Percentiles rank a stretch among this genome's conserved stretches.
Conservation (phyloP, 306 rosid genomes). For the Albizia julibrissin region DNA sequence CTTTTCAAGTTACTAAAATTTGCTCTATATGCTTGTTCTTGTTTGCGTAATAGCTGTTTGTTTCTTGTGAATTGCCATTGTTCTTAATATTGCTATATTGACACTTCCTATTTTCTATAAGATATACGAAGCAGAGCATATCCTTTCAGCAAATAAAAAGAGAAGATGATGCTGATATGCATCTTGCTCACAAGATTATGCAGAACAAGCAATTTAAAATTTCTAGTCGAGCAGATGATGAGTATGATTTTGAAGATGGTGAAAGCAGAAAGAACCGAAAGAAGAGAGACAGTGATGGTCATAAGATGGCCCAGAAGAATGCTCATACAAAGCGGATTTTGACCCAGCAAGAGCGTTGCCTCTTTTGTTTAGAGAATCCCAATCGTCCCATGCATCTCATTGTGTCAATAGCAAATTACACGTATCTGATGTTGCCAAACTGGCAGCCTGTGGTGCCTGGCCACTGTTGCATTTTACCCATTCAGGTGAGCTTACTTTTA, state of each 20-base stretch:
- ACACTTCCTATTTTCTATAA: slow-evolving; percentile 33
- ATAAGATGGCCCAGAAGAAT: slow-evolving; percentile 48
- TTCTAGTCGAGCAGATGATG: slow-evolving; percentile 79
- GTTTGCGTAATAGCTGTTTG: slow-evolving; percentile 8
- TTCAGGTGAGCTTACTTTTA: slow-evolving; percentile 60
- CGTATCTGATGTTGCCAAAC: slow-evolving; percentile 90
- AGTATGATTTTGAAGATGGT: slow-evolving; percentile 78
- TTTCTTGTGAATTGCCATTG: neutral
- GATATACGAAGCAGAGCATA: slow-evolving; percentile 51
- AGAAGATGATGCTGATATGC: slow-evolving; percentile 82
- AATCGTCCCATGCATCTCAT: slow-evolving; percentile 80
- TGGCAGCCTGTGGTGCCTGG: slow-evolving; percentile 84
- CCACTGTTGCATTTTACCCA: slow-evolving; percentile 89
- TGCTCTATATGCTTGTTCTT: slow-evolving; percentile 23
- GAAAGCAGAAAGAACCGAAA: slow-evolving; percentile 62
- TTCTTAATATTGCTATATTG: slow-evolving; percentile 21
- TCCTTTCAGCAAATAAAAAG: slow-evolving; percentile 54
- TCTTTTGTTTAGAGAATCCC: slow-evolving; percentile 81
- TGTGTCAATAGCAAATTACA: slow-evolving; percentile 75
- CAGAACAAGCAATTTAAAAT: slow-evolving; percentile 70
- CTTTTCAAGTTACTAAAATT: slow-evolving; percentile 13
- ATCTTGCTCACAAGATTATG: slow-evolving; percentile 80
- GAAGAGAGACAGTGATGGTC: slow-evolving; percentile 62
- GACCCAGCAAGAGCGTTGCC: slow-evolving; percentile 81
- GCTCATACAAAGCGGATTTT: slow-evolving; percentile 44